Evolutionary conservation across 2,329 filamentous ascomycete species (phyloP).

Genomic region (Fusarium sp.): DNA sequence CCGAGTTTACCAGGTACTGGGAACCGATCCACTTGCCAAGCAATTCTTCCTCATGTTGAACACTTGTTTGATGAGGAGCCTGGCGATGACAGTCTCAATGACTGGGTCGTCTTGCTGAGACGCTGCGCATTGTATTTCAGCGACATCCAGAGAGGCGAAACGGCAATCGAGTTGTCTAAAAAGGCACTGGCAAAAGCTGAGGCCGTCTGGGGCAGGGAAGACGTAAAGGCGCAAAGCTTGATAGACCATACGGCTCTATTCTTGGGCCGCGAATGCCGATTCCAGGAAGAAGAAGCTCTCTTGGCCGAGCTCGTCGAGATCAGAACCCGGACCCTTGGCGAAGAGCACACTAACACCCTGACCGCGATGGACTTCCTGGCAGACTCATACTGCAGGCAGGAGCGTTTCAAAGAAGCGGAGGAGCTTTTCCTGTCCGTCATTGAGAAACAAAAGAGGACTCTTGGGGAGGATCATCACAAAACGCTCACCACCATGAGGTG

Average conservation of each 20-base stretch:
- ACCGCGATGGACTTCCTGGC: not conserved
- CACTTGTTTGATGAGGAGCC: not conserved
- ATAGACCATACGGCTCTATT: not conserved
- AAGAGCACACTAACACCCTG: not conserved
- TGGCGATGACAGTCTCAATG: not conserved
- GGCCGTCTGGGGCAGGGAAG: not conserved
- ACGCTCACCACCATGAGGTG: not conserved
- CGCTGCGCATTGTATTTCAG: not conserved
- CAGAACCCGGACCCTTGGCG: not conserved
- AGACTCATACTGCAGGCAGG: not conserved
- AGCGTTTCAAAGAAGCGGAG: not conserved
- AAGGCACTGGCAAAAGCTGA: not conserved
- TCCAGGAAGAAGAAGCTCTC: not conserved
- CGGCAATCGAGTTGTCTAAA: not conserved
- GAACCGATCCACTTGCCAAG: not conserved
- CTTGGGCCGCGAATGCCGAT: not conserved
- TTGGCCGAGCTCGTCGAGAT: not conserved
- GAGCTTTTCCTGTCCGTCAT: not conserved
- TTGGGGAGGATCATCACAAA: not conserved
- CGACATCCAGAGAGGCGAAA: not conserved
- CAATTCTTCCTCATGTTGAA: not conserved
- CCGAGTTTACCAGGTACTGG: not conserved
- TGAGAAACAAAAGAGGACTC: not conserved
- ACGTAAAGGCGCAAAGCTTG: not conserved
- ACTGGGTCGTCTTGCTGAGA: not conserved